Evolutionary conservation across 2,329 filamentous ascomycete species (phyloP).

Genomic region (Neofusicoccum sp.): DNA sequence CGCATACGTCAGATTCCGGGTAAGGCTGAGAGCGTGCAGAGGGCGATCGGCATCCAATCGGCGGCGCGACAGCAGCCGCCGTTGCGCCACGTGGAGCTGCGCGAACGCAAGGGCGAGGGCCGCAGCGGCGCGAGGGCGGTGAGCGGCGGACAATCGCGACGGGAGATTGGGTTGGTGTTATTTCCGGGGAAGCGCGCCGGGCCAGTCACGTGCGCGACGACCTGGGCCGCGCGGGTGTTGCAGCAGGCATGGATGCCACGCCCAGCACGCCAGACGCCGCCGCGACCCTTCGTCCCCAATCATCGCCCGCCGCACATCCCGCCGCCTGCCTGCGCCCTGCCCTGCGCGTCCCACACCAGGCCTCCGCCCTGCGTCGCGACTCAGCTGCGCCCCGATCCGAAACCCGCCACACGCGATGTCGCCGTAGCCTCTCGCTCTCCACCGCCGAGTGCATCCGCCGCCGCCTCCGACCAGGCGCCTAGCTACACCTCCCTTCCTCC

Average conservation of each 20-base stretch:
- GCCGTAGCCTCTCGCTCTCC: slow-evolving; percentile 6
- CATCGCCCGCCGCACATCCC: too few species aligned
- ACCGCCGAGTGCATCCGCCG: neutral
- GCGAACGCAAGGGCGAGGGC: neutral
- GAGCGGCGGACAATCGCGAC: too few species aligned
- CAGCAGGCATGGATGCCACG: too few species aligned
- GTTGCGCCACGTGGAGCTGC: neutral
- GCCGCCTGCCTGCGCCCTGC: neutral
- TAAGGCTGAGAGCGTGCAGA: slow-evolving; percentile 1
- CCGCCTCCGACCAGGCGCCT: neutral
- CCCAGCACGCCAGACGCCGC: too few species aligned
- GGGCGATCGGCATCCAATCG: neutral
- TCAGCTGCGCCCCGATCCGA: neutral
- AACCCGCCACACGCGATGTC: neutral
- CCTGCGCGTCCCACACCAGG: neutral
- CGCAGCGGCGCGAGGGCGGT: too few species aligned
- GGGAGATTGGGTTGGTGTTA: too few species aligned
- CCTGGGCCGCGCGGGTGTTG: too few species aligned
- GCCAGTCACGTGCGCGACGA: too few species aligned
- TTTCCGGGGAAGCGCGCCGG: too few species aligned
- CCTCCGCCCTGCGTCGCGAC: neutral
- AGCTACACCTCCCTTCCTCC: neutral
- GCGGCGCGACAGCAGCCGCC: neutral
- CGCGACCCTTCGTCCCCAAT: too few species aligned
- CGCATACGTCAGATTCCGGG: slow-evolving; percentile 2